Evolutionary conservation across 1,284 basidiomycete genomes (phyloP).

Genomic region (Tilletiaria anomala): DNA sequence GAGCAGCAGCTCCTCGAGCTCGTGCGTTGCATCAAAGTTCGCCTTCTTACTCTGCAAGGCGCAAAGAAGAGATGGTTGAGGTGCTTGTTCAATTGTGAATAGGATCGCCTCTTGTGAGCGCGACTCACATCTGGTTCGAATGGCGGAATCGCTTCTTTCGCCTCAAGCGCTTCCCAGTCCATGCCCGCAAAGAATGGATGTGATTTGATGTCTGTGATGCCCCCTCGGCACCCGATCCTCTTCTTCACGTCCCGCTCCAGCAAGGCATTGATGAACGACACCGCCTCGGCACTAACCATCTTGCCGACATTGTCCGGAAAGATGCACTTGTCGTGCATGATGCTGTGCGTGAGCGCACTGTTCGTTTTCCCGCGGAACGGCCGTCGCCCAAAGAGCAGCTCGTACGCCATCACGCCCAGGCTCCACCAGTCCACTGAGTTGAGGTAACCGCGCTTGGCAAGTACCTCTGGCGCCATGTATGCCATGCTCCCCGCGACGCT

Average conservation of each 20-base stretch:
- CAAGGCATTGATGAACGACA: slow-evolving; percentile 40
- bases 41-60: slow-evolving; percentile 69
- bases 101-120: too few relatives aligned
- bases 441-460: slow-evolving; percentile 32
- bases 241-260: slow-evolving; percentile 69
- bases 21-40: slow-evolving; percentile 98
- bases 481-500: slow-evolving; percentile 80
- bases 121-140: slow-evolving; percentile 76
- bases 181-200: slow-evolving; percentile 76
- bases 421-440: slow-evolving; percentile 32
- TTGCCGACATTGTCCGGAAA: slow-evolving; percentile 32
- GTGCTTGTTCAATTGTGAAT: slow-evolving; percentile 3
- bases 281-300: slow-evolving; percentile 19
- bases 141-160: slow-evolving; percentile 64
- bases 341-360: slow-evolving; percentile 26
- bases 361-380: slow-evolving; percentile 33
- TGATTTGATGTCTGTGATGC: slow-evolving; percentile 51
- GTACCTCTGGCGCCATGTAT: slow-evolving; percentile 57
- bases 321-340: slow-evolving; percentile 24
- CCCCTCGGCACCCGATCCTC: slow-evolving; percentile 64
- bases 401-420: slow-evolving; percentile 28
- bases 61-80: neutral
- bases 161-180: slow-evolving; percentile 65
- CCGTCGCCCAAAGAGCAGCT: slow-evolving; percentile 26
- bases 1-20: slow-evolving; percentile 81